Evolutionary conservation across 345 rosid genomes (phyloP).

Genomic region (Lepidium africanum): DNA sequence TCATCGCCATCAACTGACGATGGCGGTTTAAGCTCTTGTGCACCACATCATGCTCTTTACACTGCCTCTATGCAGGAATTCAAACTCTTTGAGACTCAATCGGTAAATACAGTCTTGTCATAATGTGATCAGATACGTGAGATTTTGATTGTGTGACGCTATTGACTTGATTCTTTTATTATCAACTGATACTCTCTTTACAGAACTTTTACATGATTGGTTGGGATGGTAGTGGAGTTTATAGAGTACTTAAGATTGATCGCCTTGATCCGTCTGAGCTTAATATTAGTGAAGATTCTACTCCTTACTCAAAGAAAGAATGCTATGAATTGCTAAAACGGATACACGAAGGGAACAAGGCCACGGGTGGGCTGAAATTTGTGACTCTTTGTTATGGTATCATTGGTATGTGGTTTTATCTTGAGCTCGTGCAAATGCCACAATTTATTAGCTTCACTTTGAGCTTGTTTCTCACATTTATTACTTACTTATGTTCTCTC

Average conservation of each 20-base stretch:
- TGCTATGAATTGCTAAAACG: slow-evolving; percentile 67
- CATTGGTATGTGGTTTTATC: slow-evolving; percentile 49
- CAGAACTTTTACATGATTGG: slow-evolving; percentile 23
- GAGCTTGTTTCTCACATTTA: neutral
- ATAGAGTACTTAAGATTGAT: slow-evolving; percentile 19
- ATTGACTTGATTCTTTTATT: slow-evolving; percentile 28
- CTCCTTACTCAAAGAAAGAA: slow-evolving; percentile 53
- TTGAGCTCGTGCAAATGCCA: neutral
- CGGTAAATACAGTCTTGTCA: neutral
- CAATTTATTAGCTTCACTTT: neutral
- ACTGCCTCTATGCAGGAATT: slow-evolving; percentile 7
- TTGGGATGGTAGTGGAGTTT: slow-evolving; percentile 18
- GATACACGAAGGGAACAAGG: slow-evolving; percentile 73
- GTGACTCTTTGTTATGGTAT: slow-evolving; percentile 83
- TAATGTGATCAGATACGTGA: neutral
- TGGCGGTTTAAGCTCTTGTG: neutral
- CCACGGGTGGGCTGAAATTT: slow-evolving; percentile 77
- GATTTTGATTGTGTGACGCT: neutral
- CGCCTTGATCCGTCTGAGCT: slow-evolving; percentile 62
- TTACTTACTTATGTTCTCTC: neutral
- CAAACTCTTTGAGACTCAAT: slow-evolving; percentile 26
- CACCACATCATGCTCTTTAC: neutral
- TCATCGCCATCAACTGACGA: neutral
- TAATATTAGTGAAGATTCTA: slow-evolving; percentile 51
- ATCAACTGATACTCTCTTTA: neutral